Percentiles rank a stretch among this genome's conserved stretches.
Evolutionary conservation across 805 yeast species (phyloP).

Genomic region (Helenozyma rhizophorensis): DNA sequence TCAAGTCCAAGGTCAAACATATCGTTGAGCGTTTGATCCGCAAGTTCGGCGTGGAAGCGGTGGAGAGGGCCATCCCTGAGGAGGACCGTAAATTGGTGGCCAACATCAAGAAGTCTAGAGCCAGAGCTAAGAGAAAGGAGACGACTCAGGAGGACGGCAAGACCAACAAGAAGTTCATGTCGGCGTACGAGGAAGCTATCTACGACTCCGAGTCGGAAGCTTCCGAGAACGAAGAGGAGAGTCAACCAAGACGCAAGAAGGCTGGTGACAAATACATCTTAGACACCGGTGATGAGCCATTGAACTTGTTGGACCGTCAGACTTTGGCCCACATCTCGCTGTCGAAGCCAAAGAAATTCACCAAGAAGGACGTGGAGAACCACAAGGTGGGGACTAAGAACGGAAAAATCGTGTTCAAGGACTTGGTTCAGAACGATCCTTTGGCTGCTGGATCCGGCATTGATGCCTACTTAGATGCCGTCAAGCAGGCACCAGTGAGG

Average conservation of each 20-base stretch:
- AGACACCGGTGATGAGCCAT: conserved; percentile 72
- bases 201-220: conserved; percentile 58
- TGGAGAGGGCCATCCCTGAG: conserved; percentile 83
- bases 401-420: conserved; percentile 68
- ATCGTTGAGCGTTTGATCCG: conserved; percentile 87
- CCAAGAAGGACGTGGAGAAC: conserved; percentile 42
- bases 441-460: conserved; percentile 52
- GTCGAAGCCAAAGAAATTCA: conserved; percentile 65
- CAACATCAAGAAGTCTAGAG: conserved; percentile 81
- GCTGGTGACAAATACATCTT: conserved; percentile 62
- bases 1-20: conserved; percentile 89
- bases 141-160: conserved; percentile 26
- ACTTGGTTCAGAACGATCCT: conserved; percentile 40
- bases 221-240: conserved; percentile 57
- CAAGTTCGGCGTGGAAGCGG: conserved; percentile 83
- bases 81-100: conserved; percentile 78
- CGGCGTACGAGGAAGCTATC: conserved; percentile 90
- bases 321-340: conserved; percentile 87
- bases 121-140: conserved; percentile 76
- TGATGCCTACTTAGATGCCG: conserved; percentile 92
- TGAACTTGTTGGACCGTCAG: conserved; percentile 82
- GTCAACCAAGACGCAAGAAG: conserved; percentile 25
- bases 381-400: conserved; percentile 38
- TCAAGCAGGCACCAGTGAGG: conserved; percentile 86
- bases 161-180: conserved; percentile 52